These are phyloP conservation scores for Colletotrichum zoysiae DNA, from an alignment of 2,329 filamentous ascomycete species.

Conservation along the genomic window DNA sequence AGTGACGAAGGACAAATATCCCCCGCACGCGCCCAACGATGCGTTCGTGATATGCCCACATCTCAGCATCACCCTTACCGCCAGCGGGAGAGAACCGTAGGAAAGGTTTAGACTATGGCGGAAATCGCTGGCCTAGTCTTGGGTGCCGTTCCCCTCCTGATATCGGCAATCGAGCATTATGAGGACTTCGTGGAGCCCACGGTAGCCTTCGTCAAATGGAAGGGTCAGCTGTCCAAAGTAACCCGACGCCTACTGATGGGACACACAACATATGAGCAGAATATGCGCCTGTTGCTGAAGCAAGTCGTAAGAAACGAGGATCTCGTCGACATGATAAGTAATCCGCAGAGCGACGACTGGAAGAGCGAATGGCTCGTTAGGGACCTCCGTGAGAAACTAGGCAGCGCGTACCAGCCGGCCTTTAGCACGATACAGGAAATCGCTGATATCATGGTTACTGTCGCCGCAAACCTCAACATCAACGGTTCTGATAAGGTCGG, in stretches of 20 bases:
- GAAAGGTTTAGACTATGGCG: not conserved
- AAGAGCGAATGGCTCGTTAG: not conserved
- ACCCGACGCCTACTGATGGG: conserved; percentile 4
- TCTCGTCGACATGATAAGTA: conserved; percentile 5
- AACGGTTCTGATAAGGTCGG: conserved; percentile 13
- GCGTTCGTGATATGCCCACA: too few relatives aligned
- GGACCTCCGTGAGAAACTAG: not conserved
- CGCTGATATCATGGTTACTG: conserved; percentile 1
- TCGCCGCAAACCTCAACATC: not conserved
- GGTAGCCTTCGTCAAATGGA: conserved; percentile 15
- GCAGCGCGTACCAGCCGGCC: not conserved
- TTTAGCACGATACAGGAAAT: conserved; percentile 10
- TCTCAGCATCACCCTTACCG: too few relatives aligned
- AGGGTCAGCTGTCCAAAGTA: conserved; percentile 5
- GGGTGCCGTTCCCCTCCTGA: conserved; percentile 43
- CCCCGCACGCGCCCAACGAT: too few relatives aligned
- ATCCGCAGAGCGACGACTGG: conserved; percentile 10
- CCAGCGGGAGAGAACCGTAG: too few relatives aligned
- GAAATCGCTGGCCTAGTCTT: conserved; percentile 45
- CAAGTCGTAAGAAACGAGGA: not conserved
- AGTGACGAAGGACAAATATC: too few relatives aligned
- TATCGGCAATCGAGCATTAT: conserved; percentile 43
- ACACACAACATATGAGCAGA: conserved; percentile 5
- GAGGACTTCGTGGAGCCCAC: conserved; percentile 11
- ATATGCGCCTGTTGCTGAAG: conserved; percentile 6